Percentiles rank a stretch among this genome's conserved stretches.
Conservation (phyloP, 2,329 filamentous ascomycete species). For the Neofusicoccum umdonicola region DNA sequence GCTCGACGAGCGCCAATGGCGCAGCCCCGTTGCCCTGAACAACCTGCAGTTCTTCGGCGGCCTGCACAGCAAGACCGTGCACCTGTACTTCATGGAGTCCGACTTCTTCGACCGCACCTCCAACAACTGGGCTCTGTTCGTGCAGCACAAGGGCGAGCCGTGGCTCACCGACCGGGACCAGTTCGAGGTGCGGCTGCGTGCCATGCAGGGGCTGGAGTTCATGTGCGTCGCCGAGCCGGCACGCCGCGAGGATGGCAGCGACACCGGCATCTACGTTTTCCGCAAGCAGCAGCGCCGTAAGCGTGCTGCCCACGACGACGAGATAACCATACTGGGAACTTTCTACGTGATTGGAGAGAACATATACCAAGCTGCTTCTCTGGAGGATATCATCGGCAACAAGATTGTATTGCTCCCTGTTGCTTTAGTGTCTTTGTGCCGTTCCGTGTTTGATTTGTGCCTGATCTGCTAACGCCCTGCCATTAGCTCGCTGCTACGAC, state of each 20-base stretch:
- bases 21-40: slow-evolving; percentile 24
- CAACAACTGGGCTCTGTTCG: slow-evolving; percentile 57
- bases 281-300: slow-evolving; percentile 50
- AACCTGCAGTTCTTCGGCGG: slow-evolving; percentile 21
- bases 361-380: slow-evolving; percentile 61
- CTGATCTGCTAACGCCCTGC: not conserved
- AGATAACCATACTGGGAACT: slow-evolving; percentile 54
- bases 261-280: slow-evolving; percentile 58
- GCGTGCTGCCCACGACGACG: slow-evolving; percentile 46
- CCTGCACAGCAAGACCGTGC: slow-evolving; percentile 39
- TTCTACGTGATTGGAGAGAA: slow-evolving; percentile 62
- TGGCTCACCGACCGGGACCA: slow-evolving; percentile 52
- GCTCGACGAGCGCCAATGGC: slow-evolving; percentile 34
- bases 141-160: slow-evolving; percentile 48
- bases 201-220: slow-evolving; percentile 59
- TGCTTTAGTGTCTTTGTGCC: not conserved
- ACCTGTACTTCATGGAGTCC: slow-evolving; percentile 62
- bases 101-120: slow-evolving; percentile 63
- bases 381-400: slow-evolving; percentile 57
- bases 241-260: slow-evolving; percentile 41
- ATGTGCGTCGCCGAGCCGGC: slow-evolving; percentile 59
- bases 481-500: slow-evolving; percentile 54
- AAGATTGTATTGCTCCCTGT: slow-evolving; percentile 46
- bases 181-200: slow-evolving; percentile 55
- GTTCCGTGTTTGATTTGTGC: not conserved